phyloP scores from a whole-genome alignment of 192 early-diverging fungal species.

The Entomortierella chlamydospora region DNA sequence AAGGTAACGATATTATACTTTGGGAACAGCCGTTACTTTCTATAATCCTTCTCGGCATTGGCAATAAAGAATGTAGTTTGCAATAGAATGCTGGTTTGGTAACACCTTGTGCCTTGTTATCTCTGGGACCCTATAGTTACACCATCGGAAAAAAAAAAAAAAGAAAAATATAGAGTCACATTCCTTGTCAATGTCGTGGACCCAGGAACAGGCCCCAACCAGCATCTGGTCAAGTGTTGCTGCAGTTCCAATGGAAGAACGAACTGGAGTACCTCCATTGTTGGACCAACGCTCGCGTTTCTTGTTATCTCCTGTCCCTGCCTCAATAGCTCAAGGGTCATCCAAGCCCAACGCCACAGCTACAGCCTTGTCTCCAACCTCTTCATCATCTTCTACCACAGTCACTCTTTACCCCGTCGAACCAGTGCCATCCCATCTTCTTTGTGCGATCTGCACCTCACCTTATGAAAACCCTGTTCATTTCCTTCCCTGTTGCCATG shows the following conservation, averaged over 20 bases:
- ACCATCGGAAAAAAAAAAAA: too few relatives aligned
- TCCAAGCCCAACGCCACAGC: conserved; percentile 8
- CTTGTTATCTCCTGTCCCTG: conserved; percentile 40
- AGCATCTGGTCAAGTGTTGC: not conserved
- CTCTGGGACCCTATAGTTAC: not conserved
- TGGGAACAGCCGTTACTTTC: not conserved
- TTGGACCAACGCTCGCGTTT: conserved; percentile 13
- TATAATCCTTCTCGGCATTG: too few relatives aligned
- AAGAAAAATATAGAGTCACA: not conserved
- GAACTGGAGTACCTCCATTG: not conserved
- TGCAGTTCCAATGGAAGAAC: not conserved
- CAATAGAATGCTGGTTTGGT: not conserved
- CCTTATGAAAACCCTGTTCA: conserved; percentile 55
- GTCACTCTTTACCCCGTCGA: conserved; percentile 43
- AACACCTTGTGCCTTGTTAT: not conserved
- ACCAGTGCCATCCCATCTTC: conserved; percentile 38
- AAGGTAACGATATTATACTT: not conserved
- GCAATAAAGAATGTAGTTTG: not conserved
- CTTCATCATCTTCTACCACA: not conserved
- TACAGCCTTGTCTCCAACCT: not conserved
- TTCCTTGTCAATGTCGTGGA: conserved; percentile 12
- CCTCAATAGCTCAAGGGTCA: conserved; percentile 16
- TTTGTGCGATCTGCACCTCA: conserved; percentile 45
- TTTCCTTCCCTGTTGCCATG: conserved; percentile 51
- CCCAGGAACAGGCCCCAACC: conserved; percentile 12